Conservation (phyloP, 2,329 filamentous ascomycete species). For the Aspergillus niger region DNA sequence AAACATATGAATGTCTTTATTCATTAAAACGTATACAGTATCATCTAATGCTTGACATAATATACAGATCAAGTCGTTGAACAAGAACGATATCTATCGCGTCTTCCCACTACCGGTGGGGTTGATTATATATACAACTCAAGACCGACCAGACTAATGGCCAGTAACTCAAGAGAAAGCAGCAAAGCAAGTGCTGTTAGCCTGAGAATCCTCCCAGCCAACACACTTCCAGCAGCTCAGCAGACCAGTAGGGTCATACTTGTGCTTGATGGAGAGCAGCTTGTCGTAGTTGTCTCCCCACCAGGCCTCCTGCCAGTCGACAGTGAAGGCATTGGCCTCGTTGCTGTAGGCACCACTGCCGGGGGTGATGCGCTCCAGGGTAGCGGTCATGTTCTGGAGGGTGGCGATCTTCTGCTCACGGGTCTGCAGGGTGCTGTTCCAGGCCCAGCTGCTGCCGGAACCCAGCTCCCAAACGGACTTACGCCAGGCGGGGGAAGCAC, state of each 20-base stretch:
- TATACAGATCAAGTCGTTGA: background rate
- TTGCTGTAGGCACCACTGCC: constrained; percentile 23
- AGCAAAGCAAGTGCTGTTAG: constrained; percentile 15
- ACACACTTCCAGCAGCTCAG: constrained; percentile 25
- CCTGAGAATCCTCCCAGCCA: constrained; percentile 18
- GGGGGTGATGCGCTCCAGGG: constrained; percentile 20
- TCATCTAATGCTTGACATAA: background rate
- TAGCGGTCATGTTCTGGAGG: constrained; percentile 15
- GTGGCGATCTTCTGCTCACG: constrained; percentile 15
- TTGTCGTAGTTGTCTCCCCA: constrained; percentile 24
- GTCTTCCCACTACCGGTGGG: too few relatives aligned
- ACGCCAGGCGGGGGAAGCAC: constrained; percentile 23
- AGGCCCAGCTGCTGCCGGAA: constrained; percentile 15
- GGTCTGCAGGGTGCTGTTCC: constrained; percentile 20
- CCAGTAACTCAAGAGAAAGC: constrained; percentile 3
- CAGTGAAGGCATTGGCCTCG: constrained; percentile 23
- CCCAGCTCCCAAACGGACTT: constrained; percentile 22
- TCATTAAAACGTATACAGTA: background rate
- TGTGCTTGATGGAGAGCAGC: constrained; percentile 22
- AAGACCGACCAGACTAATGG: too few relatives aligned
- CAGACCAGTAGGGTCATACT: constrained; percentile 22
- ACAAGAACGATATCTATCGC: background rate
- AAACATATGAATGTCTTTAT: background rate
- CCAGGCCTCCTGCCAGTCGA: constrained; percentile 22
- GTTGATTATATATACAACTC: background rate